Evolutionary conservation across 2,329 filamentous ascomycete species (phyloP).

Genomic region (Periconia digitata): DNA sequence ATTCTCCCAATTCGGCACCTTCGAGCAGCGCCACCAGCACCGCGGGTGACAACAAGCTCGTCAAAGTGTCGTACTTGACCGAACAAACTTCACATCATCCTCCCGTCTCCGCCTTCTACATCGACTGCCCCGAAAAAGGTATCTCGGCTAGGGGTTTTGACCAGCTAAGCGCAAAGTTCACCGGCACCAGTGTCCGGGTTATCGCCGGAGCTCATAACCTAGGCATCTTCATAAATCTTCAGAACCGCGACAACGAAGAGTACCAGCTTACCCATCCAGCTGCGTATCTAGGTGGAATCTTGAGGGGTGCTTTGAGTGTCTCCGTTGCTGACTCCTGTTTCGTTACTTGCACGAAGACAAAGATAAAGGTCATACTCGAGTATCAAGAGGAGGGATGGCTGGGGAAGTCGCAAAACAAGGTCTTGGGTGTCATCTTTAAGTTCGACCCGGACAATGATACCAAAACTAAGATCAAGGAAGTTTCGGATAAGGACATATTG

Average conservation of each 20-base stretch:
- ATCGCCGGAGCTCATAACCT: conserved; percentile 90
- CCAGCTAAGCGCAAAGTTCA: conserved; percentile 96
- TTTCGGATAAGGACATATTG: conserved; percentile 81
- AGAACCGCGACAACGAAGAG: conserved; percentile 79
- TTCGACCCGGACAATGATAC: conserved; percentile 87
- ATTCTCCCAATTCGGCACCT: conserved; percentile 45
- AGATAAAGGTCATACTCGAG: conserved; percentile 86
- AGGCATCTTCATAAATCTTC: conserved; percentile 89
- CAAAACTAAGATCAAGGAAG: conserved; percentile 78
- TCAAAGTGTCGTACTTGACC: conserved; percentile 90
- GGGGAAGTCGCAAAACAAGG: conserved; percentile 84
- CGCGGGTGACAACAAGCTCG: conserved; percentile 49
- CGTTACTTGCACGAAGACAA: conserved; percentile 85
- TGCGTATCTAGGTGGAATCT: conserved; percentile 85
- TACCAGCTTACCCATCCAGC: conserved; percentile 94
- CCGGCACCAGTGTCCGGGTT: conserved; percentile 90
- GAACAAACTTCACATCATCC: conserved; percentile 98
- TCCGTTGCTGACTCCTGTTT: conserved; percentile 89
- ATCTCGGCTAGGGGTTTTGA: conserved; percentile 88
- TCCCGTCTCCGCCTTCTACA: conserved; percentile 92
- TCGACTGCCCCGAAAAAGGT: conserved; percentile 89
- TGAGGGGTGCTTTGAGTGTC: conserved; percentile 85
- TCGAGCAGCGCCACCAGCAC: conserved; percentile 40
- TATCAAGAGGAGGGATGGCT: conserved; percentile 97
- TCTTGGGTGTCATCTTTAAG: conserved; percentile 86